Percentiles rank a stretch among this genome's conserved stretches.
These are phyloP conservation scores for Metarhizium guizhouense DNA, from an alignment of 2,329 filamentous ascomycete genomes.

Conservation along the genomic window DNA sequence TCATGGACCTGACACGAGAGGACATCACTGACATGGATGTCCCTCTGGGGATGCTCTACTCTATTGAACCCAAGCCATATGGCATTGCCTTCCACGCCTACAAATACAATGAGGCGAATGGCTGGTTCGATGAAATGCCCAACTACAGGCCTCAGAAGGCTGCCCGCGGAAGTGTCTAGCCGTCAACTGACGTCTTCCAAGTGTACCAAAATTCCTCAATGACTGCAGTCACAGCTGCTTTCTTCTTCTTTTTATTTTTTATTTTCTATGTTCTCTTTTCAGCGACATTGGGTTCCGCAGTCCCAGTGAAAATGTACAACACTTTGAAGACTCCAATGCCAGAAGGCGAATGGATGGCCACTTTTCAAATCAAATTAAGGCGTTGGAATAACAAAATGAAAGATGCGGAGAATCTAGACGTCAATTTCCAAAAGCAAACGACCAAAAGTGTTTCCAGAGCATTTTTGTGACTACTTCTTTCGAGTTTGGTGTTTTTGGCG, in stretches of 20 bases:
- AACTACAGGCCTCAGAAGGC: conserved; percentile 65
- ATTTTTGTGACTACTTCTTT: neutral
- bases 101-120: conserved; percentile 68
- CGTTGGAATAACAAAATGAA: neutral
- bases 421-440: neutral
- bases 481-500: neutral
- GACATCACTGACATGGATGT: conserved; percentile 93
- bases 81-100: conserved; percentile 96
- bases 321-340: neutral
- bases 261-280: neutral
- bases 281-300: neutral
- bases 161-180: conserved; percentile 15
- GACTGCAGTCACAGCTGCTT: neutral
- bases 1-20: conserved; percentile 82
- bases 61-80: conserved; percentile 94
- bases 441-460: neutral
- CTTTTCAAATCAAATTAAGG: neutral
- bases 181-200: neutral
- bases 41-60: conserved; percentile 86
- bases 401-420: neutral
- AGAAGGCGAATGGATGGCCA: neutral
- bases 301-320: neutral
- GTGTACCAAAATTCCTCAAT: neutral
- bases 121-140: conserved; percentile 80
- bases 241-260: neutral